These are phyloP conservation scores for Paracamarosporium sp. DNA, from an alignment of 2,329 filamentous ascomycete species.

Conservation along the genomic window DNA sequence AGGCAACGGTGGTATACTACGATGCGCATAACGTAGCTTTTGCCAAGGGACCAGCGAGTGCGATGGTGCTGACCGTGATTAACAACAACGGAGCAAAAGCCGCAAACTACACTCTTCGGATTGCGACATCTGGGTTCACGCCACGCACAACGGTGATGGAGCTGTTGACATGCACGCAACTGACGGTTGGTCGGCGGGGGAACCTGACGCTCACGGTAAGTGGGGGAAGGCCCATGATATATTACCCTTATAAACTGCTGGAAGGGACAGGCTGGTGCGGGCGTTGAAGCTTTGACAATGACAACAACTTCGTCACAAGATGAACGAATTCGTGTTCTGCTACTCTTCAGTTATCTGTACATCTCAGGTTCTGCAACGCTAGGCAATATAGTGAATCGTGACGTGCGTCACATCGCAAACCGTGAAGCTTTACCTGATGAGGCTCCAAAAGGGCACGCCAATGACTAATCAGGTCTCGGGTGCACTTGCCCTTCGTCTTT, in stretches of 20 bases:
- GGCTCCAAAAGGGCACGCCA: not conserved
- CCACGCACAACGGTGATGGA: slow-evolving; percentile 35
- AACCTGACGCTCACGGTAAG: not conserved
- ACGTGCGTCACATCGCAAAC: no score
- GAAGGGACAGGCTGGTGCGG: slow-evolving; percentile 1
- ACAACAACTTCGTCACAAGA: no score
- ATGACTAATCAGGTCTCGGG: not conserved
- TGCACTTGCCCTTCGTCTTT: not conserved
- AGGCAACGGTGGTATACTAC: slow-evolving; percentile 52
- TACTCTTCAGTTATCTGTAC: no score
- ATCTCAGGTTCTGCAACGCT: no score
- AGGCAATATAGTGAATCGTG: no score
- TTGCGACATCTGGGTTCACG: slow-evolving; percentile 32
- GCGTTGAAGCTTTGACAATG: not conserved
- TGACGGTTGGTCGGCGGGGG: not conserved
- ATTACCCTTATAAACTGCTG: not conserved
- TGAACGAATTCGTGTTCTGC: no score
- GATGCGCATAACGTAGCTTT: slow-evolving; percentile 54
- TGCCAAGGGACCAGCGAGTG: slow-evolving; percentile 50
- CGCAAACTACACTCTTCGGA: slow-evolving; percentile 39
- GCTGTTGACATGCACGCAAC: slow-evolving; percentile 36
- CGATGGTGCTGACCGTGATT: slow-evolving; percentile 52
- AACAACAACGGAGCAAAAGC: slow-evolving; percentile 49
- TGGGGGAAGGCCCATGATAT: not conserved
- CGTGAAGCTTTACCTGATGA: no score